A percentile compares a stretch with the other conserved stretches of the same genome.
phyloP scores from a whole-genome alignment of 192 early-diverging fungal species.

The Spizellomyces punctatus region DNA sequence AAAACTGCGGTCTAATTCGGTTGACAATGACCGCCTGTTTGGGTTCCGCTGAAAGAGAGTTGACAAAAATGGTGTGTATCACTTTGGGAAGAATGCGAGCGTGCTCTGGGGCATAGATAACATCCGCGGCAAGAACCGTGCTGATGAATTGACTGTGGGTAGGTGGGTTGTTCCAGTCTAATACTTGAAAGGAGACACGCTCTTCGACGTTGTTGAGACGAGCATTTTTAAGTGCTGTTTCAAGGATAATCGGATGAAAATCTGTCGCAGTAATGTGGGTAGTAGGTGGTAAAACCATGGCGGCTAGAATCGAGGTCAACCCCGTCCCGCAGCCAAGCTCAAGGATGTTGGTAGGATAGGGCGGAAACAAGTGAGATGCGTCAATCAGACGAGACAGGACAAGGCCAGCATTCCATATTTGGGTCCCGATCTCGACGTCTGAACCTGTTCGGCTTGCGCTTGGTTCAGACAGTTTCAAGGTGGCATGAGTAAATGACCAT shows the following conservation, averaged over 20 bases:
- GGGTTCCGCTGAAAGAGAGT: not conserved
- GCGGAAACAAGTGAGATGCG: not conserved
- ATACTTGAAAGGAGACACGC: not conserved
- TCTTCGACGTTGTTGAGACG: not conserved
- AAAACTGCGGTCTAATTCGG: conserved; percentile 24
- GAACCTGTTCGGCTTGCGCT: conserved; percentile 5
- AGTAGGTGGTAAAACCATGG: not conserved
- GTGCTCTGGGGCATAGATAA: conserved; percentile 23
- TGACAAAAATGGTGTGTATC: not conserved
- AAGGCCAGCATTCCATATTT: conserved; percentile 27
- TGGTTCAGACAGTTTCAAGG: conserved; percentile 14
- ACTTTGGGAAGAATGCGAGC: conserved; percentile 15
- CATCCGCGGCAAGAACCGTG: conserved; percentile 24
- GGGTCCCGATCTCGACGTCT: conserved; percentile 26
- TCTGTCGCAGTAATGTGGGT: conserved; percentile 23
- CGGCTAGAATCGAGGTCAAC: conserved; percentile 17
- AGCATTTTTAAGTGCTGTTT: conserved; percentile 8
- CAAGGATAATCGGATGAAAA: conserved; percentile 16
- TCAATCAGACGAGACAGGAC: conserved; percentile 20
- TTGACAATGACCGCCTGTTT: conserved; percentile 7
- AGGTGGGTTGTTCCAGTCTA: conserved; percentile 19
- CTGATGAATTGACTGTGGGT: not conserved
- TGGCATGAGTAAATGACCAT: conserved; percentile 6
- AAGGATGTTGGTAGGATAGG: conserved; percentile 6
- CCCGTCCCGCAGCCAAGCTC: conserved; percentile 30